Evolutionary conservation across 331 rosid genomes (phyloP).

Genomic region (Cydonia oblonga): DNA sequence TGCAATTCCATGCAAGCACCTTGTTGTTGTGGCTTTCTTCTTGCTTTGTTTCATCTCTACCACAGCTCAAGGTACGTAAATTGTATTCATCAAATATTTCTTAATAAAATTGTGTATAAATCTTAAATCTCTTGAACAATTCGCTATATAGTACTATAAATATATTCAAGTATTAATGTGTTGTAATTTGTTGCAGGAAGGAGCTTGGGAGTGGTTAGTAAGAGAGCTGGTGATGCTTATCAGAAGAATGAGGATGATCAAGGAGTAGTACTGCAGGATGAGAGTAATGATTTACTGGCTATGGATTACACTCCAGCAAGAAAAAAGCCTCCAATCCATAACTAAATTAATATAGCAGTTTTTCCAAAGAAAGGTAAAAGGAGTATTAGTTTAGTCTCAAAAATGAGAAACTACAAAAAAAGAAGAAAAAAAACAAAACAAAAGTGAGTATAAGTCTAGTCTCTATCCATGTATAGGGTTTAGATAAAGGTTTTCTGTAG

Average conservation of each 20-base stretch:
- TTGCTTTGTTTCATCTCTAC: constrained; percentile 41
- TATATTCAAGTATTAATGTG: background rate
- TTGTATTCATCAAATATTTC: too few relatives aligned
- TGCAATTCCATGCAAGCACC: constrained; percentile 22
- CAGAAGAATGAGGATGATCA: constrained; percentile 12
- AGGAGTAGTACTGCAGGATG: background rate
- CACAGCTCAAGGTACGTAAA: constrained; percentile 37
- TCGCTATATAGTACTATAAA: too few relatives aligned
- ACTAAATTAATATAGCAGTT: constrained; percentile 18
- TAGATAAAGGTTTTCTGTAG: too few relatives aligned
- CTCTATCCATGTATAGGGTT: too few relatives aligned
- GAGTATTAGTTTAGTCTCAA: too few relatives aligned
- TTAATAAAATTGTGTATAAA: too few relatives aligned
- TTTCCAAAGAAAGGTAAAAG: too few relatives aligned
- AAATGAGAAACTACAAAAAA: too few relatives aligned
- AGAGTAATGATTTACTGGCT: constrained; percentile 33
- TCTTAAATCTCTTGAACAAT: too few relatives aligned
- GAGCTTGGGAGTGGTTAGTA: constrained; percentile 21
- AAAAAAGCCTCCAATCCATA: constrained; percentile 78
- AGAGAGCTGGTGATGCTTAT: background rate
- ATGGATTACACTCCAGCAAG: constrained; percentile 73
- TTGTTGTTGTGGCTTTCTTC: constrained; percentile 35
- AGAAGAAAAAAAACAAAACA: too few relatives aligned
- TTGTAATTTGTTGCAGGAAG: constrained; percentile 28
- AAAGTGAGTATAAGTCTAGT: too few relatives aligned